A percentile compares a stretch with the other conserved stretches of the same genome.
These are phyloP conservation scores for Phialophora chinensis DNA, from an alignment of 2,329 filamentous ascomycete genomes.

Conservation along the genomic window DNA sequence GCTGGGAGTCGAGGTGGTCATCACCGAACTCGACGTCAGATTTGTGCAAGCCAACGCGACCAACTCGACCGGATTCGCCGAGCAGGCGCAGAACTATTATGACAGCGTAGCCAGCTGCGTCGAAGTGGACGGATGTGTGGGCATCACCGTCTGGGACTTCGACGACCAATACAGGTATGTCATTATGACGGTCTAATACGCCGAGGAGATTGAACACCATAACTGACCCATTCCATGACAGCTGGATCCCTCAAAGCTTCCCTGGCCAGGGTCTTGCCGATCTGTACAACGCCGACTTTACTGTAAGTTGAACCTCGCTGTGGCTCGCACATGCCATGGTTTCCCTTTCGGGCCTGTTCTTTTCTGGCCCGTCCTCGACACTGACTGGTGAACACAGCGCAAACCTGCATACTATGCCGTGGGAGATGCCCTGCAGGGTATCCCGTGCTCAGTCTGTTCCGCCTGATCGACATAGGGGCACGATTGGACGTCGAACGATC, in stretches of 20 bases:
- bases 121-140: slow-evolving; percentile 43
- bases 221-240: slow-evolving; percentile 29
- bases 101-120: slow-evolving; percentile 44
- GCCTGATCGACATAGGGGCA: slow-evolving; percentile 16
- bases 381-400: slow-evolving; percentile 41
- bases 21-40: slow-evolving; percentile 58
- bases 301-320: slow-evolving; percentile 18
- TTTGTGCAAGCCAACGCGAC: slow-evolving; percentile 43
- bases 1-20: slow-evolving; percentile 51
- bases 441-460: slow-evolving; percentile 38
- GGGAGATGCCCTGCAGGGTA: slow-evolving; percentile 39
- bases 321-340: neutral
- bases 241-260: slow-evolving; percentile 54
- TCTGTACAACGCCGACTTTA: slow-evolving; percentile 54
- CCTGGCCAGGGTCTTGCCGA: slow-evolving; percentile 51
- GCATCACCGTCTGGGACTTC: slow-evolving; percentile 51
- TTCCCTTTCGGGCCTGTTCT: neutral
- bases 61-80: slow-evolving; percentile 35
- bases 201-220: neutral
- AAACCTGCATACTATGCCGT: slow-evolving; percentile 55
- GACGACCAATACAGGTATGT: slow-evolving; percentile 48
- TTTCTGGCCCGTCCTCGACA: neutral
- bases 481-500: neutral
- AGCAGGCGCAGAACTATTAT: slow-evolving; percentile 45
- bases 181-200: neutral